Evolutionary conservation across 106 monocot genomes (phyloP).

Genomic region (Acanthochlamys bracteata): DNA sequence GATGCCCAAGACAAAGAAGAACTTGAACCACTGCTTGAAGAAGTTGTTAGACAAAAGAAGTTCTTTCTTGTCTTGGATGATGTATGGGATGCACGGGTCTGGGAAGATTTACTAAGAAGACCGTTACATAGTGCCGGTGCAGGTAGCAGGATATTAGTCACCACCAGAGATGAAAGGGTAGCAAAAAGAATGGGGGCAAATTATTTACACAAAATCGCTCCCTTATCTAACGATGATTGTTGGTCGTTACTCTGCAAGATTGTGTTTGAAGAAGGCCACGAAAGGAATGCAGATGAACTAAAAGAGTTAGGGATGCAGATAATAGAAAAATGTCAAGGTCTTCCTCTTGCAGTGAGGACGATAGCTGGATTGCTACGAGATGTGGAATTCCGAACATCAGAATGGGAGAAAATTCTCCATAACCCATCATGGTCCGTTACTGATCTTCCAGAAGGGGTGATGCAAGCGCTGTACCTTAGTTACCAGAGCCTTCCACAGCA

Average conservation of each 20-base stretch:
- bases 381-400: neutral
- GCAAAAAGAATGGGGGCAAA: slow-evolving; percentile 20
- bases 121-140: slow-evolving; percentile 13
- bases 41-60: slow-evolving; percentile 11
- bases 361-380: slow-evolving; percentile 4
- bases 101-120: slow-evolving; percentile 25
- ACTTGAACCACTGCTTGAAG: slow-evolving; percentile 11
- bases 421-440: slow-evolving; percentile 14
- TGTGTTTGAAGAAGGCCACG: neutral
- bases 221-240: slow-evolving; percentile 13
- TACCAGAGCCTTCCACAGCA: neutral
- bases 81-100: slow-evolving; percentile 27
- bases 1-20: slow-evolving; percentile 6
- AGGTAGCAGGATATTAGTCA: slow-evolving; percentile 31
- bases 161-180: slow-evolving; percentile 24
- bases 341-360: slow-evolving; percentile 18
- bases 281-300: neutral
- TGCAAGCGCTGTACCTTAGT: slow-evolving; percentile 3
- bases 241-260: slow-evolving; percentile 2
- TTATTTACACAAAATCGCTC: slow-evolving; percentile 15
- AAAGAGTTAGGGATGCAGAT: slow-evolving; percentile 7
- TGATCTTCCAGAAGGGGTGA: slow-evolving; percentile 5
- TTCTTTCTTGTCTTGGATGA: slow-evolving; percentile 48
- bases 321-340: slow-evolving; percentile 3
- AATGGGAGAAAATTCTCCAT: slow-evolving; percentile 12